A percentile compares a stretch with the other conserved stretches of the same genome.
phyloP scores from a whole-genome alignment of 768 basidiomycete species.

The Amanita pseudoporphyria region DNA sequence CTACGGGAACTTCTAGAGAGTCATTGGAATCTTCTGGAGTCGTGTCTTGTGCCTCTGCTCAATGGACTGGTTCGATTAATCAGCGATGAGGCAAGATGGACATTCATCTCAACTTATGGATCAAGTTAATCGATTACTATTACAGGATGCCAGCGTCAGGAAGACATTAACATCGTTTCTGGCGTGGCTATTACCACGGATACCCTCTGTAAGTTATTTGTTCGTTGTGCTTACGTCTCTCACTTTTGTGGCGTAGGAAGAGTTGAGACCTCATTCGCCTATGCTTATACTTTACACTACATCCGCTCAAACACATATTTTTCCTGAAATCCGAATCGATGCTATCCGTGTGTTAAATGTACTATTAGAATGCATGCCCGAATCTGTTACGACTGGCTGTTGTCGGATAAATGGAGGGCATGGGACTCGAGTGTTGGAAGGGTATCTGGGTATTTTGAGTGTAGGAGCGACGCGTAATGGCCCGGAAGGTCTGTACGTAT shows the following conservation, averaged over 20 bases:
- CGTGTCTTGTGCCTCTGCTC: constrained; percentile 45
- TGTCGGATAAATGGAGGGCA: constrained; percentile 38
- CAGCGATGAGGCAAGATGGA: constrained; percentile 61
- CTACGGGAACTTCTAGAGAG: constrained; percentile 61
- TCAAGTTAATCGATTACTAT: constrained; percentile 8
- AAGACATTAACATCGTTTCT: constrained; percentile 63
- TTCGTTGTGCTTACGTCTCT: neutral
- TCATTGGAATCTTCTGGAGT: constrained; percentile 44
- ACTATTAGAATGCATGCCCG: constrained; percentile 62
- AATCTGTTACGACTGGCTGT: constrained; percentile 62
- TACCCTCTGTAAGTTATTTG: constrained; percentile 39
- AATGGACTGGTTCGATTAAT: constrained; percentile 61
- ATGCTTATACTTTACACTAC: constrained; percentile 76
- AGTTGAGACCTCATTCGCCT: constrained; percentile 65
- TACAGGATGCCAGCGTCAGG: constrained; percentile 71
- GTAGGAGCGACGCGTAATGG: constrained; percentile 56
- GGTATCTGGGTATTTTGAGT: constrained; percentile 72
- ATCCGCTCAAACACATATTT: constrained; percentile 90
- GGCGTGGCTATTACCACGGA: constrained; percentile 58
- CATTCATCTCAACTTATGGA: neutral
- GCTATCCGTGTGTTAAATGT: constrained; percentile 74
- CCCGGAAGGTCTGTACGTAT: constrained; percentile 32
- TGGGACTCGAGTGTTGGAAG: constrained; percentile 61
- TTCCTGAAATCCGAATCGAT: constrained; percentile 90
- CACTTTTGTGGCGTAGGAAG: constrained; percentile 34